Evolutionary conservation across 192 early-diverging fungal genomes (phyloP).

Genomic region (Linnemannia hyalina): DNA sequence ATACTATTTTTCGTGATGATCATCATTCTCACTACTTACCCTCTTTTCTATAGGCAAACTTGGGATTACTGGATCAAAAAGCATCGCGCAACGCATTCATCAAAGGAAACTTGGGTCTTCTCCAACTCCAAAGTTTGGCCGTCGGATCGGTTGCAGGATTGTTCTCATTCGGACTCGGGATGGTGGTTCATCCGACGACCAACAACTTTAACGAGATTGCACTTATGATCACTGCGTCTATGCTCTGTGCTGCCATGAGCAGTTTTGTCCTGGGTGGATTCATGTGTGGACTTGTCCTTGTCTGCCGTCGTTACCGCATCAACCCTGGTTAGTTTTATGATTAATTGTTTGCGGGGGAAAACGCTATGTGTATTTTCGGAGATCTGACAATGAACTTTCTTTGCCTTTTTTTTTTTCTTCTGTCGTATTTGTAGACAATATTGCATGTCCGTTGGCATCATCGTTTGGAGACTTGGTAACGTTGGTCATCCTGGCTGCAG

Average conservation of each 20-base stretch:
- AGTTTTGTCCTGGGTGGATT: conserved; percentile 80
- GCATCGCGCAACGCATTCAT: conserved; percentile 68
- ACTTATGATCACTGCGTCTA: conserved; percentile 73
- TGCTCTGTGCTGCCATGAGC: conserved; percentile 76
- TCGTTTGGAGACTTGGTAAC: conserved; percentile 82
- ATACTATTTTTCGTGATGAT: not conserved
- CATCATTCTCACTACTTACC: not conserved
- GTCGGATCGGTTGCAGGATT: conserved; percentile 81
- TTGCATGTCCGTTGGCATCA: conserved; percentile 82
- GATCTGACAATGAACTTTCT: not conserved
- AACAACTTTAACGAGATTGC: conserved; percentile 62
- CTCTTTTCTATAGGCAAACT: conserved; percentile 62
- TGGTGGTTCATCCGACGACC: conserved; percentile 61
- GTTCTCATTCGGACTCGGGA: conserved; percentile 73
- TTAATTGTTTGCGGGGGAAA: not conserved
- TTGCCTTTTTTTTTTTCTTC: conserved; percentile 37
- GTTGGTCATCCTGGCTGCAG: conserved; percentile 70
- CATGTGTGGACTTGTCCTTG: conserved; percentile 76
- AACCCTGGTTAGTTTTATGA: conserved; percentile 74
- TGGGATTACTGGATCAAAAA: conserved; percentile 73
- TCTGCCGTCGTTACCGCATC: conserved; percentile 71
- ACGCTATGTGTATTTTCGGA: not conserved
- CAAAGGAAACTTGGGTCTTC: conserved; percentile 79
- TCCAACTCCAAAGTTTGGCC: conserved; percentile 80
- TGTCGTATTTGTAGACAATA: conserved; percentile 65